Conservation (phyloP, 2,329 filamentous ascomycete genomes). For the Rhynchosporium secalis region DNA sequence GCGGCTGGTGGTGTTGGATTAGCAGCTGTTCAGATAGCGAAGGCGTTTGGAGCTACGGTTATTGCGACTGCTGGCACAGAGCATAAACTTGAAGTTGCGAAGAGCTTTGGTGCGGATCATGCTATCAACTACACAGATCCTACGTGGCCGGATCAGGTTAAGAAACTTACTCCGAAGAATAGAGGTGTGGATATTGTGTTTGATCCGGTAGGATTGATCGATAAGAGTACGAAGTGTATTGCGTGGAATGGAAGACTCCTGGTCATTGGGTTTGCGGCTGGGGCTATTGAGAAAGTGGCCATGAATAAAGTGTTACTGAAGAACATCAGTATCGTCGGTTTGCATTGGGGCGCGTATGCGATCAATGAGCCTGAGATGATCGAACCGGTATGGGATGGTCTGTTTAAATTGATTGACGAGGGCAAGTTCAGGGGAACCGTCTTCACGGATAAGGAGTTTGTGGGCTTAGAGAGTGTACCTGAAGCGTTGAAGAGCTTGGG, state of each 20-base stretch:
- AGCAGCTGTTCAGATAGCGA: constrained; percentile 90
- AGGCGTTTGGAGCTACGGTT: constrained; percentile 88
- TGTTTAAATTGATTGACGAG: constrained; percentile 73
- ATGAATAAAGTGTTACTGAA: constrained; percentile 92
- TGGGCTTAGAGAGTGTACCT: constrained; percentile 77
- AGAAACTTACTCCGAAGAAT: constrained; percentile 71
- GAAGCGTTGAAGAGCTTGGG: constrained; percentile 76
- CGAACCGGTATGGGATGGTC: constrained; percentile 74
- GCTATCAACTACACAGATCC: constrained; percentile 72
- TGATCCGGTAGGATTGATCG: constrained; percentile 89
- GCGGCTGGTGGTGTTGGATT: constrained; percentile 90
- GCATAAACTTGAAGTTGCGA: constrained; percentile 78
- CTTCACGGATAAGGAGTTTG: constrained; percentile 79
- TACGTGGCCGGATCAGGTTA: constrained; percentile 67
- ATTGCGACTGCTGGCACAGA: constrained; percentile 84
- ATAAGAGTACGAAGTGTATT: constrained; percentile 84
- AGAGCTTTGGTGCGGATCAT: constrained; percentile 81
- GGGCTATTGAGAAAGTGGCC: constrained; percentile 85
- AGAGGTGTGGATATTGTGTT: constrained; percentile 84
- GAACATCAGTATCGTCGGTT: constrained; percentile 85
- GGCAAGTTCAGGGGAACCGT: constrained; percentile 81
- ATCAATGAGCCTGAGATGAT: constrained; percentile 71
- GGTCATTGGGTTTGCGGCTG: constrained; percentile 86
- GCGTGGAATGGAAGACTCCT: constrained; percentile 90
- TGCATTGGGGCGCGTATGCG: constrained; percentile 89